Conservation (phyloP, 2,329 filamentous ascomycete genomes). For the Escovopsis sp. region DNA sequence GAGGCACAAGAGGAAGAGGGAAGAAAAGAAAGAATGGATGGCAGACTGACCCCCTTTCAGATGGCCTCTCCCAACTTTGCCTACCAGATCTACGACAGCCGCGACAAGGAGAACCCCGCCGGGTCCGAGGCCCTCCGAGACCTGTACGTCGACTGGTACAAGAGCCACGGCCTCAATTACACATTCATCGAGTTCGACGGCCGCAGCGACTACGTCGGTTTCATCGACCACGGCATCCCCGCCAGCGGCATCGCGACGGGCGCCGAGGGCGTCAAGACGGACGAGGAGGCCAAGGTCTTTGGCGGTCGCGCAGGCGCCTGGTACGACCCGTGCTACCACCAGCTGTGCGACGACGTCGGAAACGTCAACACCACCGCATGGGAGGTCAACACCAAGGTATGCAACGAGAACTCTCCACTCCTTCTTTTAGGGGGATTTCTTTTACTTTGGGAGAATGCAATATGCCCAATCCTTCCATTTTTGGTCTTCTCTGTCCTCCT, state of each 20-base stretch:
- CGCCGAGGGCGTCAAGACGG: conserved; percentile 61
- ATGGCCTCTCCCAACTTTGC: conserved; percentile 50
- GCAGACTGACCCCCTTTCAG: too few relatives aligned
- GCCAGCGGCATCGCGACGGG: conserved; percentile 64
- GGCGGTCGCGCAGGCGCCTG: conserved; percentile 51
- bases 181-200: conserved; percentile 64
- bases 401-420: too few relatives aligned
- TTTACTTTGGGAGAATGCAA: too few relatives aligned
- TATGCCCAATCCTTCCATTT: too few relatives aligned
- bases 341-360: conserved; percentile 42
- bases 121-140: conserved; percentile 56
- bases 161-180: conserved; percentile 44
- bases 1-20: too few relatives aligned
- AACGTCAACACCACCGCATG: conserved; percentile 46
- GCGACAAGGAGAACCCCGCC: conserved; percentile 51
- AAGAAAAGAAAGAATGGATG: too few relatives aligned
- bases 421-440: too few relatives aligned
- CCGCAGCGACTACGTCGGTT: conserved; percentile 65
- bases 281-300: conserved; percentile 48
- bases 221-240: conserved; percentile 58
- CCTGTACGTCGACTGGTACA: conserved; percentile 54
- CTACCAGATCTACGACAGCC: conserved; percentile 57
- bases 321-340: conserved; percentile 46
- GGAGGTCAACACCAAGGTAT: conserved; percentile 44
- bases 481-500: too few relatives aligned